phyloP scores from a whole-genome alignment of 2,329 filamentous ascomycete genomes.

The Colletotrichum siamense region DNA sequence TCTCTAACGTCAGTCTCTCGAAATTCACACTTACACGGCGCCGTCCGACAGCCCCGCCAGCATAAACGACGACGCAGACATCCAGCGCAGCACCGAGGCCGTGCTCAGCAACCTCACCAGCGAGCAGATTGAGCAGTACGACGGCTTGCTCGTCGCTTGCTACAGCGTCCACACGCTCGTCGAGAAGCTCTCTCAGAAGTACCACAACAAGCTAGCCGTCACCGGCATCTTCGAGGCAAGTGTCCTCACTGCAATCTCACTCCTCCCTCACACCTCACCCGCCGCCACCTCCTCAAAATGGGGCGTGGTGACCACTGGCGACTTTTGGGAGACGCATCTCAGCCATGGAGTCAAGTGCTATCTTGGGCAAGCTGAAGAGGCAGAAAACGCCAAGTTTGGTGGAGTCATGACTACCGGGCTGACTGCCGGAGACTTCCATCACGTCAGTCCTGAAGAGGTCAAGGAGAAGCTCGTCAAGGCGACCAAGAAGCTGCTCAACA shows the following conservation, averaged over 20 bases:
- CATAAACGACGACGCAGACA: slow-evolving; percentile 79
- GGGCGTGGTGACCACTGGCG: slow-evolving; percentile 89
- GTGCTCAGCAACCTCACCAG: slow-evolving; percentile 57
- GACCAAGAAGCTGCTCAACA: slow-evolving; percentile 67
- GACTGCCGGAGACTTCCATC: slow-evolving; percentile 80
- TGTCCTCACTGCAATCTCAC: slow-evolving; percentile 67
- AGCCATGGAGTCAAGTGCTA: slow-evolving; percentile 67
- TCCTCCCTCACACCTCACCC: slow-evolving; percentile 38
- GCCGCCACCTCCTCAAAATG: slow-evolving; percentile 55
- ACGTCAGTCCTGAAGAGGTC: slow-evolving; percentile 69
- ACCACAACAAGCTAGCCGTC: slow-evolving; percentile 52
- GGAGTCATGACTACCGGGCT: slow-evolving; percentile 85
- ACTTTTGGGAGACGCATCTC: slow-evolving; percentile 81
- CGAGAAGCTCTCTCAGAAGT: slow-evolving; percentile 49
- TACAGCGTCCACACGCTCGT: slow-evolving; percentile 87
- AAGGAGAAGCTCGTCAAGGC: slow-evolving; percentile 70
- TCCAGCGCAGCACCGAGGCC: slow-evolving; percentile 64
- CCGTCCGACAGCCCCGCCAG: slow-evolving; percentile 68
- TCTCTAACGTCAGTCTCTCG: slow-evolving; percentile 40
- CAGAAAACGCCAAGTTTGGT: slow-evolving; percentile 62
- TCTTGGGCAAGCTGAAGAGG: slow-evolving; percentile 55
- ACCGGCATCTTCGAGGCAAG: slow-evolving; percentile 90
- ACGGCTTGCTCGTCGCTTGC: slow-evolving; percentile 87
- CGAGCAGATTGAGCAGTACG: slow-evolving; percentile 53
- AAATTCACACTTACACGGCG: slow-evolving; percentile 71